phyloP scores from a whole-genome alignment of 495 filamentous ascomycete species.

The Oidiodendron maius region DNA sequence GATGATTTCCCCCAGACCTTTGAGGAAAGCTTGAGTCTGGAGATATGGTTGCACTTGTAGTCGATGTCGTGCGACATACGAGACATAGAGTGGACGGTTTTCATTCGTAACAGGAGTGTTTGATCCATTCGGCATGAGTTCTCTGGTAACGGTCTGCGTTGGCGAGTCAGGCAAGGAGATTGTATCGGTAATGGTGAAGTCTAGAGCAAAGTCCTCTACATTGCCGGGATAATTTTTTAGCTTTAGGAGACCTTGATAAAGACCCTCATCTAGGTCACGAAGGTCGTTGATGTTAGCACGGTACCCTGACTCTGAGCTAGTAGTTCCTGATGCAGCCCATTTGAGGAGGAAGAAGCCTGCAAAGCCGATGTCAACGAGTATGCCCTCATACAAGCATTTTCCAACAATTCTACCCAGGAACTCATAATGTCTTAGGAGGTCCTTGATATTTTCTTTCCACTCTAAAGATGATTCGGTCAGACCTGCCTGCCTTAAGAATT shows the following conservation, averaged over 20 bases:
- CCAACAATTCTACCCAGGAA: slow-evolving; percentile 90
- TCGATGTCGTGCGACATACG: slow-evolving; percentile 79
- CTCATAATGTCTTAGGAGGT: slow-evolving; percentile 73
- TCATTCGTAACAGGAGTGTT: slow-evolving; percentile 81
- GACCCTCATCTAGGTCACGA: slow-evolving; percentile 83
- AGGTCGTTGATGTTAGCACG: slow-evolving; percentile 89
- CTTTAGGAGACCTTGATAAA: slow-evolving; percentile 85
- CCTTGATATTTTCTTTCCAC: slow-evolving; percentile 51
- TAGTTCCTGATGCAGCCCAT: slow-evolving; percentile 70
- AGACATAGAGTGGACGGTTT: slow-evolving; percentile 91
- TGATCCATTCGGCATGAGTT: slow-evolving; percentile 70
- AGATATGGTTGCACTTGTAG: slow-evolving; percentile 67
- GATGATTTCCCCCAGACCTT: slow-evolving; percentile 81
- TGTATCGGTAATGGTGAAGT: slow-evolving; percentile 86
- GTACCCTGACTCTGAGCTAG: slow-evolving; percentile 63
- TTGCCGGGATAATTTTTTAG: slow-evolving; percentile 86
- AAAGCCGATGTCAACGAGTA: slow-evolving; percentile 89
- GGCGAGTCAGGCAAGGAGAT: slow-evolving; percentile 49
- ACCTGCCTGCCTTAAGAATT: slow-evolving; percentile 47
- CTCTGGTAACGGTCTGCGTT: slow-evolving; percentile 55
- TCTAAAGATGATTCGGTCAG: slow-evolving; percentile 44
- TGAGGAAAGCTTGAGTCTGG: slow-evolving; percentile 84
- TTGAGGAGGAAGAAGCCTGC: slow-evolving; percentile 95
- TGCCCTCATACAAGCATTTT: slow-evolving; percentile 97
- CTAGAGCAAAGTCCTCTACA: slow-evolving; percentile 72